A percentile compares a stretch with the other conserved stretches of the same genome.
phyloP scores from a whole-genome alignment of 805 yeast genomes.

The Kockiozyma suomiensis region DNA sequence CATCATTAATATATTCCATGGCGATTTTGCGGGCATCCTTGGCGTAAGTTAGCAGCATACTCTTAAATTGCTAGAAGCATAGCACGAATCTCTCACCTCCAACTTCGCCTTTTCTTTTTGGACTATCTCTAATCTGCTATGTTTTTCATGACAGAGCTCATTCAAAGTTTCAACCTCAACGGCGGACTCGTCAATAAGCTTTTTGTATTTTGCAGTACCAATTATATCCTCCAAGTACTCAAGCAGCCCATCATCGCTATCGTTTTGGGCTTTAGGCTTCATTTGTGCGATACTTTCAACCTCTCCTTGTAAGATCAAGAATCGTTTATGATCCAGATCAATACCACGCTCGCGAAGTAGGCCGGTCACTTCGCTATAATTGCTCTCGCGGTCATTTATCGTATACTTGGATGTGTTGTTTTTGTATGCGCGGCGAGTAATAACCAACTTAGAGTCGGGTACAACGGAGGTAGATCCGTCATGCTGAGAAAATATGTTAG shows the following conservation, averaged over 20 bases:
- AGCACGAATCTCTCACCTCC: constrained; percentile 17
- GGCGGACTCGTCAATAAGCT: constrained; percentile 66
- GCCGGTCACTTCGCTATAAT: constrained; percentile 75
- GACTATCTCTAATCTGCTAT: constrained; percentile 75
- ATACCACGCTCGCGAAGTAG: constrained; percentile 79
- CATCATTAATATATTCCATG: constrained; percentile 61
- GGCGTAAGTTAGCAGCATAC: neutral
- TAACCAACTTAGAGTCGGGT: constrained; percentile 61
- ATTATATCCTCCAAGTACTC: constrained; percentile 96
- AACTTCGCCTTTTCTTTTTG: constrained; percentile 67
- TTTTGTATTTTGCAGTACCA: constrained; percentile 86
- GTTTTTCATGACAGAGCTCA: constrained; percentile 79
- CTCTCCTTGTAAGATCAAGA: constrained; percentile 94
- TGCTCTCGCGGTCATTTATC: constrained; percentile 68
- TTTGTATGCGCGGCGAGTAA: constrained; percentile 76
- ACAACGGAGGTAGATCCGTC: constrained; percentile 51
- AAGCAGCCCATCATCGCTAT: constrained; percentile 87
- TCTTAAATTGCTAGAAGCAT: neutral
- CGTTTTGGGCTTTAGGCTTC: constrained; percentile 95
- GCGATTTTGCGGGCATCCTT: constrained; percentile 67
- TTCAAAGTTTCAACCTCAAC: constrained; percentile 70
- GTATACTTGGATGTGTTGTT: constrained; percentile 79
- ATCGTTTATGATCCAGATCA: constrained; percentile 92
- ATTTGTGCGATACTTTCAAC: constrained; percentile 98
- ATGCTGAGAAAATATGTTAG: constrained; percentile 37